Evolutionary conservation across 83 land plant genomes (phyloP), one percentile per base, ranked within the genome.

Genomic region (Larix sibirica): DNA sequence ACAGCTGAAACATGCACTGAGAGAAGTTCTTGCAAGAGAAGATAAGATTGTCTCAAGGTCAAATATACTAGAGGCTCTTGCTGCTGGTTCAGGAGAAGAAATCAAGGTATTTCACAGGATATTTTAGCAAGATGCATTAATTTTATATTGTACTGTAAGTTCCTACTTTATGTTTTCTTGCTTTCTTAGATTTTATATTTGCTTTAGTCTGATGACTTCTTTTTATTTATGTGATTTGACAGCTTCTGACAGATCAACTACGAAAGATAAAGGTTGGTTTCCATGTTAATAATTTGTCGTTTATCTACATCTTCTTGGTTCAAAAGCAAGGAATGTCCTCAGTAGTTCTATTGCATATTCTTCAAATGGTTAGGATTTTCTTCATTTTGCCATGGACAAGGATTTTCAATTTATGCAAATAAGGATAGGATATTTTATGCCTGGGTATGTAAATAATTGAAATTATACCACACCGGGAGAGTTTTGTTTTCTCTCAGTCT

Each of bases 41-140:
- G 93, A 91, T 70, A 95, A 90, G 83, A 92, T 90, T 56, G 80
- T 81, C 17, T 90, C 98, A 24, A 91, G 90, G 80, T 84, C 91
- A n/a, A 85, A 83, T 80, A 86, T 88, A 10, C 92, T 97, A 64
- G 99, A 95, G 84, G 87, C 95, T 36, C 89, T 97, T 80, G 95
- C 94, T 7, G 84, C 84, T n/a, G 99, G 99, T 6, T 71, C 92
- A 50, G 83, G 75, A 50, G 95, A 97, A 85, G 99, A 97, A 87
- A 87, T 86, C 64, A 87, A 91, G 96, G 99, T 96, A 90, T 42
- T 1, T 44, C 77, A 73, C n/a, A 20, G 54, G 54, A 73, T 73
- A 20, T 73, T n/a, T 73, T 0, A 73, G n/a, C 21, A 38, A 6
- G 44, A 20, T 73, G 5, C 40, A 38, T 10, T 7, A 2, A 42